Evolutionary conservation across 208 protist genomes (phyloP).

Genomic region (Trypanosoma cruzi): DNA sequence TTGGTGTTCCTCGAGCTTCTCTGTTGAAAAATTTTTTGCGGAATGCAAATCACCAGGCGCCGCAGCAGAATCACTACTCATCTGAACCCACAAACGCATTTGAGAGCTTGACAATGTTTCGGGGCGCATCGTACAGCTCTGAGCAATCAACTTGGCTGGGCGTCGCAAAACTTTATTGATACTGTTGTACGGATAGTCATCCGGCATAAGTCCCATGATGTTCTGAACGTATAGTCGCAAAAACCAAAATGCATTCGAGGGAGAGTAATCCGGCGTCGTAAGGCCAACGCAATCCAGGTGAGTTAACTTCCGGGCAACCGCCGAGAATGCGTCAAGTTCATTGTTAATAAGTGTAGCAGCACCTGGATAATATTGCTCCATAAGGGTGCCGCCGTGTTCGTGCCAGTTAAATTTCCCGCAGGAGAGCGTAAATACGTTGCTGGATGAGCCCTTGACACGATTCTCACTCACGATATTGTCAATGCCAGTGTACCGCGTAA

Average conservation of each 20-base stretch:
- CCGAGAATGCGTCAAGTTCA: slow-evolving; percentile 70
- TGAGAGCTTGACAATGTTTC: slow-evolving; percentile 52
- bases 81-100: slow-evolving; percentile 20
- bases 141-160: slow-evolving; percentile 77
- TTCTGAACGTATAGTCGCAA: slow-evolving; percentile 84
- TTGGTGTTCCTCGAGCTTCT: not conserved
- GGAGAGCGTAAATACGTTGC: slow-evolving; percentile 45
- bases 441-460: slow-evolving; percentile 55
- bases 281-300: slow-evolving; percentile 70
- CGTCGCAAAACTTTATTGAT: slow-evolving; percentile 86
- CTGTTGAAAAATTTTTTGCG: not conserved
- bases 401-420: slow-evolving; percentile 75
- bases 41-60: not conserved
- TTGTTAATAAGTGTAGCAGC: slow-evolving; percentile 66
- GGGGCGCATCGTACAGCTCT: slow-evolving; percentile 77
- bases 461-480: slow-evolving; percentile 71
- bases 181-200: slow-evolving; percentile 84
- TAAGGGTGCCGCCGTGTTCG: slow-evolving; percentile 62
- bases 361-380: slow-evolving; percentile 91
- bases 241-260: slow-evolving; percentile 71
- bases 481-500: slow-evolving; percentile 57
- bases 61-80: not conserved
- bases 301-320: slow-evolving; percentile 52
- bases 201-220: slow-evolving; percentile 78
- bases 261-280: slow-evolving; percentile 48